A percentile compares a stretch with the other conserved stretches of the same genome.
Evolutionary conservation across 2,329 filamentous ascomycete species (phyloP).

Genomic region (Ceratocystis lukuohia): DNA sequence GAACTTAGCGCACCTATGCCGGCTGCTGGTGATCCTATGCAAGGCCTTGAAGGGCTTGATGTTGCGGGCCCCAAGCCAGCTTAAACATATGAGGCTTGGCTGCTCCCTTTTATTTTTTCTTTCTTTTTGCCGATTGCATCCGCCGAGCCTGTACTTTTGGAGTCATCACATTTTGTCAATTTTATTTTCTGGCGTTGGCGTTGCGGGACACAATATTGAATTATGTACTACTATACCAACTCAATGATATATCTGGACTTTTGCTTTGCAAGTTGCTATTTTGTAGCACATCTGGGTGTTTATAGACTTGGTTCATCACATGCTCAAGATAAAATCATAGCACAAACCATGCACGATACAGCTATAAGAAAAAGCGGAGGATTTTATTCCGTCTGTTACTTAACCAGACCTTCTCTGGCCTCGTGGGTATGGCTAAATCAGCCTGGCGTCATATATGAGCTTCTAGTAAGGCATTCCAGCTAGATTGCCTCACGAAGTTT

Average conservation of each 20-base stretch:
- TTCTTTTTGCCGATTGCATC: constrained; percentile 19
- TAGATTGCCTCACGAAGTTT: background rate
- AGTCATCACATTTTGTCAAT: constrained; percentile 20
- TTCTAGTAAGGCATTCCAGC: background rate
- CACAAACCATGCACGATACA: background rate
- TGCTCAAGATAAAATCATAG: background rate
- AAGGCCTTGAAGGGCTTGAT: constrained; percentile 83
- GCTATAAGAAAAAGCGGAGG: constrained; percentile 9
- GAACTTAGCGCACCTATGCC: constrained; percentile 41
- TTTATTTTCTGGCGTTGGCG: constrained; percentile 32
- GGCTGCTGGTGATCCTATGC: constrained; percentile 73
- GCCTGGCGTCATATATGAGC: background rate
- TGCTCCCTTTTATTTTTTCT: constrained; percentile 12
- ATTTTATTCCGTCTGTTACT: constrained; percentile 9
- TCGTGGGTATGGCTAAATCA: background rate
- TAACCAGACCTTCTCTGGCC: background rate
- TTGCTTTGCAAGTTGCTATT: background rate
- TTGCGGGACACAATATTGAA: constrained; percentile 22
- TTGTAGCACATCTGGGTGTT: background rate
- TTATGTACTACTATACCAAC: constrained; percentile 12
- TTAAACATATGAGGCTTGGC: constrained; percentile 30
- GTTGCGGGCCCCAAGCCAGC: constrained; percentile 80
- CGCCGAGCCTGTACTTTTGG: constrained; percentile 9
- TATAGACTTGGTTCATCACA: background rate
- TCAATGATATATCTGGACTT: background rate